A percentile compares a stretch with the other conserved stretches of the same genome.
These are phyloP conservation scores for Dryadomyces sulphureus DNA, from an alignment of 2,329 filamentous ascomycete species.

Conservation along the genomic window DNA sequence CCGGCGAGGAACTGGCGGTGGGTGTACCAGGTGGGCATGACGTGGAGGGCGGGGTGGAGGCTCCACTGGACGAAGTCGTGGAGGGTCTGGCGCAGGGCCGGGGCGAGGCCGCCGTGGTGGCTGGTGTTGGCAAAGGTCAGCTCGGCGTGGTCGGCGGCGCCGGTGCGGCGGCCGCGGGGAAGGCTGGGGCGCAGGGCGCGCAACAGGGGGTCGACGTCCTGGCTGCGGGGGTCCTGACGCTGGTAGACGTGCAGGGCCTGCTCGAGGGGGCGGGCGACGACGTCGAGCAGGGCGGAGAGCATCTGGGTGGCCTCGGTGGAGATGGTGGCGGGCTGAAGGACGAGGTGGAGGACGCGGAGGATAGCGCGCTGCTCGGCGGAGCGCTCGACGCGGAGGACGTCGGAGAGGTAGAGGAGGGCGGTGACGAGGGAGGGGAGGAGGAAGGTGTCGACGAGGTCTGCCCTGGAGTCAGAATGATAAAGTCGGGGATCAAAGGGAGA, in stretches of 20 bases:
- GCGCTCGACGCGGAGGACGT: constrained; percentile 53
- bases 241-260: constrained; percentile 52
- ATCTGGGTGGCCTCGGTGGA: constrained; percentile 58
- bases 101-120: constrained; percentile 38
- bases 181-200: constrained; percentile 47
- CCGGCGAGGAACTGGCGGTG: constrained; percentile 54
- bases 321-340: constrained; percentile 55
- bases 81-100: constrained; percentile 44
- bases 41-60: constrained; percentile 34
- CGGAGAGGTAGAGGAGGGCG: constrained; percentile 55
- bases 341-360: constrained; percentile 56
- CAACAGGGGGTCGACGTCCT: constrained; percentile 55
- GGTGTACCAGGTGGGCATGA: constrained; percentile 51
- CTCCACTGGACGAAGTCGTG: constrained; percentile 54
- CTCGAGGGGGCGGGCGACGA: constrained; percentile 55
- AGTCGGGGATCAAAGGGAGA: not conserved
- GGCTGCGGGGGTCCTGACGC: constrained; percentile 48
- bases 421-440: constrained; percentile 64
- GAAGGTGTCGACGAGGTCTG: constrained; percentile 60
- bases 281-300: constrained; percentile 56
- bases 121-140: constrained; percentile 31
- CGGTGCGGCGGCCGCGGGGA: constrained; percentile 43
- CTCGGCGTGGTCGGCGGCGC: constrained; percentile 48
- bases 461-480: constrained; percentile 13
- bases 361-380: constrained; percentile 50